Percentiles rank a stretch among this genome's conserved stretches.
Evolutionary conservation across 2,329 filamentous ascomycete genomes (phyloP).

Genomic region (Cladosporium oxysporum): DNA sequence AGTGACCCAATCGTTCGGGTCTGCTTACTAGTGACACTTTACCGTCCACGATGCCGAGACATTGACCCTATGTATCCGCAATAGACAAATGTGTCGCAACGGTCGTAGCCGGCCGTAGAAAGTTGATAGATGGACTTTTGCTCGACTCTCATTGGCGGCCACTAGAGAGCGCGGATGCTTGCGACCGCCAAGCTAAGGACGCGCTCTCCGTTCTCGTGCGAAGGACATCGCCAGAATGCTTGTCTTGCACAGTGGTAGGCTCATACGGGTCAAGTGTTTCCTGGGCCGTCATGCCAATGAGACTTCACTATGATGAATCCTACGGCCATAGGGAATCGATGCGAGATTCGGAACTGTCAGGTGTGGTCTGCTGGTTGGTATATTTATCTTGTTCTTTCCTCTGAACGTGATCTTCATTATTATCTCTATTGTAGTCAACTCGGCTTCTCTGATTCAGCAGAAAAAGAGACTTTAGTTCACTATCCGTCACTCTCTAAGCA

Average conservation of each 20-base stretch:
- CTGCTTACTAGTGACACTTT: neutral
- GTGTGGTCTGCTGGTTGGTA: neutral
- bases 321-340: neutral
- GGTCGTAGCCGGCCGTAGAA: conserved; percentile 6
- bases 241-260: neutral
- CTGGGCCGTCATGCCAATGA: neutral
- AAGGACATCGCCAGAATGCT: neutral
- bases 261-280: neutral
- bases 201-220: neutral
- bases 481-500: neutral
- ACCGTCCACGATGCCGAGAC: neutral
- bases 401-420: neutral
- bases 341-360: neutral
- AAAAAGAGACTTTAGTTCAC: neutral
- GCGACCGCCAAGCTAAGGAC: neutral
- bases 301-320: too few relatives aligned
- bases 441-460: neutral
- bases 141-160: conserved; percentile 5
- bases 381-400: neutral
- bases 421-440: neutral
- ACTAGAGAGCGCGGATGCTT: neutral
- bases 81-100: neutral
- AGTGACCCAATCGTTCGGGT: neutral
- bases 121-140: neutral
- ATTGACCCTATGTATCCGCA: neutral